Conservation (phyloP, 495 filamentous ascomycete species). For the Penicillium pancosmium region DNA sequence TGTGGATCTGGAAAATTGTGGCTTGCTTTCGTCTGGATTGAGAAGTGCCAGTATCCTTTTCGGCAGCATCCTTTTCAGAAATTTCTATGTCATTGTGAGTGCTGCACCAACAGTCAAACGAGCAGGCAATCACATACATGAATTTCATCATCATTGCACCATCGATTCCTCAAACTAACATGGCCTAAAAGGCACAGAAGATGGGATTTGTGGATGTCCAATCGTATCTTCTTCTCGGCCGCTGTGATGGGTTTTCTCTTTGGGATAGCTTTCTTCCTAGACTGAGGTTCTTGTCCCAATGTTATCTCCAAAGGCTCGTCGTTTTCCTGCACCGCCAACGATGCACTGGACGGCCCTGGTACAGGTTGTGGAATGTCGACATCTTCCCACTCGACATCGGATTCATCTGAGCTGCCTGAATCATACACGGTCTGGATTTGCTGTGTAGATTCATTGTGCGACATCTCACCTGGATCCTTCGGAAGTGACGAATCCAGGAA, state of each 20-base stretch:
- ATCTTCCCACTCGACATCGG: conserved; percentile 74
- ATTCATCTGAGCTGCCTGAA: conserved; percentile 53
- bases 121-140: conserved; percentile 47
- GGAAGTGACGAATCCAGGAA: conserved; percentile 13
- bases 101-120: background rate
- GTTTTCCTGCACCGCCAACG: conserved; percentile 18
- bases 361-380: conserved; percentile 54
- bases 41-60: conserved; percentile 63
- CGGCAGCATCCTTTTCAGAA: conserved; percentile 61
- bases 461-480: conserved; percentile 7
- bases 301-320: conserved; percentile 58
- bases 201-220: conserved; percentile 85
- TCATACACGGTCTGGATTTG: conserved; percentile 49
- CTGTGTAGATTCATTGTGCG: conserved; percentile 12
- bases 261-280: conserved; percentile 33
- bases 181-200: conserved; percentile 79
- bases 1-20: conserved; percentile 70
- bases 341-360: conserved; percentile 31
- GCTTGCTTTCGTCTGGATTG: conserved; percentile 61
- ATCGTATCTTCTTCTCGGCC: conserved; percentile 68
- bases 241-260: conserved; percentile 65
- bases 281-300: conserved; percentile 50
- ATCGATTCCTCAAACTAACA: conserved; percentile 72
- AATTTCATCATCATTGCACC: conserved; percentile 79
- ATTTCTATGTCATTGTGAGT: conserved; percentile 34